phyloP scores from a whole-genome alignment of 352 stramenopile species.

The Hyaloperonospora arabidopsidis region DNA sequence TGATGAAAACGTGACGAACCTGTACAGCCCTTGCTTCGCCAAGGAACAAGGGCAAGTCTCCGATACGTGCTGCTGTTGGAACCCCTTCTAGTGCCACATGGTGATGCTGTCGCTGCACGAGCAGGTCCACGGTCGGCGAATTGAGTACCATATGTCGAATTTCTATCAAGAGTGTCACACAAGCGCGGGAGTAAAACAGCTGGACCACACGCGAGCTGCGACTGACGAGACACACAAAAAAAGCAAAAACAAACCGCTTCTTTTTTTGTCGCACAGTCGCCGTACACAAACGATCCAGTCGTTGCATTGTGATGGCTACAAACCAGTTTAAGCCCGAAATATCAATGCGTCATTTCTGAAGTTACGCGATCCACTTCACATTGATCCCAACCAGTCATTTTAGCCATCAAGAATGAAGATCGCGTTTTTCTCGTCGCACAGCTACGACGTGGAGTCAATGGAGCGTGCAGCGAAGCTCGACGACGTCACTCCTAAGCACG shows the following conservation, averaged over 20 bases:
- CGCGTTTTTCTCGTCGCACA: slow-evolving; percentile 70
- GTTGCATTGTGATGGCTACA: no score
- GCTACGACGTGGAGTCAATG: slow-evolving; percentile 65
- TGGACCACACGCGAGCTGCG: no score
- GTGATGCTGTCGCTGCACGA: slow-evolving; percentile 36
- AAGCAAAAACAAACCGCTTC: no score
- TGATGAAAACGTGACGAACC: slow-evolving; percentile 16
- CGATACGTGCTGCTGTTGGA: slow-evolving; percentile 37
- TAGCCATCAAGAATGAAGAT: slow-evolving; percentile 43
- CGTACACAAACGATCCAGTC: no score
- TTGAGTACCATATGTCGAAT: background rate
- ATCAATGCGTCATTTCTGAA: slow-evolving; percentile 19
- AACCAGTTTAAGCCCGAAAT: no score
- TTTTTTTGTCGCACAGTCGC: no score
- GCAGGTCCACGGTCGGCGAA: slow-evolving; percentile 22
- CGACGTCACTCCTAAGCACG: slow-evolving; percentile 34
- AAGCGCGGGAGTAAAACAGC: background rate
- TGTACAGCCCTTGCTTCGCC: slow-evolving; percentile 46
- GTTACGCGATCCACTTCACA: slow-evolving; percentile 12
- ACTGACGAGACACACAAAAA: no score
- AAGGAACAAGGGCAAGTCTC: slow-evolving; percentile 44
- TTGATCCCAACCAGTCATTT: no score
- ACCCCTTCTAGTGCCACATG: slow-evolving; percentile 43
- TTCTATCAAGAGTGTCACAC: background rate
- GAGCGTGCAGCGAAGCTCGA: slow-evolving; percentile 34